phyloP scores from a whole-genome alignment of 1,284 basidiomycete species.

The Ganoderma lucidum region DNA sequence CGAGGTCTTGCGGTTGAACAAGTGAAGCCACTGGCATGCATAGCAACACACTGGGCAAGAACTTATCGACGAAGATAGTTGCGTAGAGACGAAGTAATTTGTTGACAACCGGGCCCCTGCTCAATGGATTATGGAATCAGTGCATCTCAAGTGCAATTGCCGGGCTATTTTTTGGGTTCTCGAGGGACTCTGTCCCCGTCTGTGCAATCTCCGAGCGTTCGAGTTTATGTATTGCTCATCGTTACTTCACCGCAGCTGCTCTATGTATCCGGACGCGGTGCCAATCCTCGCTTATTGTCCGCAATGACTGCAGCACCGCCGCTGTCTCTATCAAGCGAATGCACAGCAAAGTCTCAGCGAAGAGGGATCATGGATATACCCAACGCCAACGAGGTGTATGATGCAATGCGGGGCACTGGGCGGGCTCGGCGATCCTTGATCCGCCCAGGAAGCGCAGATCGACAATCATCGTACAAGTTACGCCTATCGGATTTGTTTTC shows the following conservation, averaged over 20 bases:
- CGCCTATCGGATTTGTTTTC: background rate
- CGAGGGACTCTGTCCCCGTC: background rate
- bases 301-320: background rate
- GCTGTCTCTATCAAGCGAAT: background rate
- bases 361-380: background rate
- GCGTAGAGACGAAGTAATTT: background rate
- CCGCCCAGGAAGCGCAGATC: background rate
- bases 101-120: background rate
- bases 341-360: background rate
- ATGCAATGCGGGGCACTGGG: background rate
- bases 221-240: background rate
- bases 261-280: background rate
- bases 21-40: background rate
- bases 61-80: background rate
- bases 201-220: background rate
- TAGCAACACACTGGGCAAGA: background rate
- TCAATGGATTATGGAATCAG: background rate
- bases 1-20: constrained; percentile 20
- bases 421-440: background rate
- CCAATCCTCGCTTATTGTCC: background rate
- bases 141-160: background rate
- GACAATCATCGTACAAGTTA: background rate
- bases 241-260: background rate
- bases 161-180: background rate
- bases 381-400: background rate